Evolutionary conservation across 2,329 filamentous ascomycete species (phyloP).

Genomic region (Pseudogymnoascus sp.): DNA sequence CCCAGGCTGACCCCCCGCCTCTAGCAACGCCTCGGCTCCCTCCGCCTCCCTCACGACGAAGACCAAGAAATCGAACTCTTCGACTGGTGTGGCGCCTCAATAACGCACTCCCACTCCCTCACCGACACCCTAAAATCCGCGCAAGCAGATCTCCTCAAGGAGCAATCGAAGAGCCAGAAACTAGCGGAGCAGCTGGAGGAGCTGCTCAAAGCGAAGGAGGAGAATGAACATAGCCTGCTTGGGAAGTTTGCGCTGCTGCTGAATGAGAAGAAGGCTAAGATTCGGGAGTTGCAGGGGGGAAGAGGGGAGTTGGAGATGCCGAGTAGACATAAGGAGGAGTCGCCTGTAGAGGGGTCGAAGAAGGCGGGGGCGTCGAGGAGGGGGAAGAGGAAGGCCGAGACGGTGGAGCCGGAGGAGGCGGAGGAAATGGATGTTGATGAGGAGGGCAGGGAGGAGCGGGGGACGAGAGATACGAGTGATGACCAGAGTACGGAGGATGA

Average conservation of each 20-base stretch:
- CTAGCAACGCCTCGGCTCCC: constrained; percentile 62
- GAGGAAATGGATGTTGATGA: constrained; percentile 44
- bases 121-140: constrained; percentile 21
- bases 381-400: constrained; percentile 42
- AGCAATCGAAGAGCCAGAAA: constrained; percentile 48
- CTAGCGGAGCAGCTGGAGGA: constrained; percentile 57
- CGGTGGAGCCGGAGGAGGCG: constrained; percentile 26
- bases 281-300: constrained; percentile 61
- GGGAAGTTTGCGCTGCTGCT: constrained; percentile 62
- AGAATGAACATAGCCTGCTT: constrained; percentile 57
- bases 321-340: constrained; percentile 14
- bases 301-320: constrained; percentile 31
- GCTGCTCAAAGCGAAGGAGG: constrained; percentile 55
- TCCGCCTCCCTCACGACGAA: constrained; percentile 46
- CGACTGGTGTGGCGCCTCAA: constrained; percentile 59
- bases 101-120: constrained; percentile 29
- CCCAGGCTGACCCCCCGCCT: constrained; percentile 19
- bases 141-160: constrained; percentile 35
- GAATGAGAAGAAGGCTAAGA: constrained; percentile 74
- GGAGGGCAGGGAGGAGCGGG: constrained; percentile 7
- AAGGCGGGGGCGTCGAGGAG: constrained; percentile 32
- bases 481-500: constrained; percentile 14
- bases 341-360: neutral
- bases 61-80: constrained; percentile 55
- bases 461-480: constrained; percentile 16